Percentiles rank a stretch among this genome's conserved stretches.
Conservation (phyloP, 1,139 yeast genomes). For the Scheffersomyces parashehatae region DNA sequence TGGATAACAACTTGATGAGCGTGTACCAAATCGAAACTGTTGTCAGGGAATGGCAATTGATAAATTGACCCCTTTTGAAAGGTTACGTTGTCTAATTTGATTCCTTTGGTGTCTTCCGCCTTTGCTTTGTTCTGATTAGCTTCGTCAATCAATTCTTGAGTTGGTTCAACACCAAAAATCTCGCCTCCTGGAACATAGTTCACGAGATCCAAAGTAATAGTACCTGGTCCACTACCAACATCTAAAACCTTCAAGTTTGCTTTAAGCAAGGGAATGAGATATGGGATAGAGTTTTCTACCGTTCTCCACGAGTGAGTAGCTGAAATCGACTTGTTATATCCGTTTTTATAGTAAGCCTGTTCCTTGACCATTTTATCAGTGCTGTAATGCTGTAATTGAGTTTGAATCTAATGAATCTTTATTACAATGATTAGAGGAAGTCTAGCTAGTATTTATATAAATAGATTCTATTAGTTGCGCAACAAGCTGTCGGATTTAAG, state of each 20-base stretch:
- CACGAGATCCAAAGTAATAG: slow-evolving; percentile 39
- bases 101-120: slow-evolving; percentile 1
- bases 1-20: slow-evolving; percentile 43
- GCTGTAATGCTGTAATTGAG: neutral
- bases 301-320: slow-evolving; percentile 38
- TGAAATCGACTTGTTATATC: slow-evolving; percentile 21
- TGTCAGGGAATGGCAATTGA: slow-evolving; percentile 33
- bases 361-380: slow-evolving; percentile 6
- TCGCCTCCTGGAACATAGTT: slow-evolving; percentile 25
- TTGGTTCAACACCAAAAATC: slow-evolving; percentile 37
- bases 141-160: slow-evolving; percentile 26
- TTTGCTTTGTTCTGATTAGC: slow-evolving; percentile 16
- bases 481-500: no score
- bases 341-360: slow-evolving; percentile 26
- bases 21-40: slow-evolving; percentile 38
- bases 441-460: neutral
- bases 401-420: neutral
- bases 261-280: slow-evolving; percentile 27
- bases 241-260: slow-evolving; percentile 31
- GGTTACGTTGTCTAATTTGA: slow-evolving; percentile 19
- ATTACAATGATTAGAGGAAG: neutral
- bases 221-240: slow-evolving; percentile 46
- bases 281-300: slow-evolving; percentile 30
- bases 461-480: no score
- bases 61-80: slow-evolving; percentile 33